Evolutionary conservation across 176 grass and related monocot species (phyloP).

Genomic region (Bolboschoenus planiculmis): DNA sequence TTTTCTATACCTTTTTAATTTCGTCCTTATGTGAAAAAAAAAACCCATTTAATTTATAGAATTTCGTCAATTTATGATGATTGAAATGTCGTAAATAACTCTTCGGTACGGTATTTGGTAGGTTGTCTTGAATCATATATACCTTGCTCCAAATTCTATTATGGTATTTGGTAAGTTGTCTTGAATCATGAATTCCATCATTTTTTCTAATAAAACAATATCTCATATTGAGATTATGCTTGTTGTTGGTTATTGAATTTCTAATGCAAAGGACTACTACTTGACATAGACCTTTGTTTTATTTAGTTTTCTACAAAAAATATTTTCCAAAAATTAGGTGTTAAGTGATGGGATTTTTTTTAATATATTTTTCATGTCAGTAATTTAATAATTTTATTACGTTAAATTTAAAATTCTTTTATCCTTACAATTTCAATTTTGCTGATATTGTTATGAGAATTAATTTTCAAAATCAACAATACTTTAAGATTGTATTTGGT

Average conservation of each 20-base stretch:
- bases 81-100: neutral
- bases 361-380: too few relatives aligned
- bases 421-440: too few relatives aligned
- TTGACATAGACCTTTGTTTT: neutral
- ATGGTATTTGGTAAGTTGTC: slow-evolving; percentile 6
- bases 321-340: too few relatives aligned
- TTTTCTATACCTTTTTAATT: neutral
- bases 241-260: neutral
- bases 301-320: neutral
- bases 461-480: too few relatives aligned
- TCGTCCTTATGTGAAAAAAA: neutral
- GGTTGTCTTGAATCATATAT: too few relatives aligned
- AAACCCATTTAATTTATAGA: too few relatives aligned
- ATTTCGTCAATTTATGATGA: neutral
- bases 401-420: too few relatives aligned
- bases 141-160: neutral
- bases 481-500: too few relatives aligned
- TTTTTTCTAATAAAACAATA: neutral
- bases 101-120: neutral
- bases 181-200: neutral
- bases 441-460: too few relatives aligned
- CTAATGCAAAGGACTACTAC: neutral
- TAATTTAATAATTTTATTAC: too few relatives aligned
- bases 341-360: too few relatives aligned
- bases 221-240: neutral